phyloP scores from a whole-genome alignment of 148 eudicot genomes.

The Rhododendron molle region DNA sequence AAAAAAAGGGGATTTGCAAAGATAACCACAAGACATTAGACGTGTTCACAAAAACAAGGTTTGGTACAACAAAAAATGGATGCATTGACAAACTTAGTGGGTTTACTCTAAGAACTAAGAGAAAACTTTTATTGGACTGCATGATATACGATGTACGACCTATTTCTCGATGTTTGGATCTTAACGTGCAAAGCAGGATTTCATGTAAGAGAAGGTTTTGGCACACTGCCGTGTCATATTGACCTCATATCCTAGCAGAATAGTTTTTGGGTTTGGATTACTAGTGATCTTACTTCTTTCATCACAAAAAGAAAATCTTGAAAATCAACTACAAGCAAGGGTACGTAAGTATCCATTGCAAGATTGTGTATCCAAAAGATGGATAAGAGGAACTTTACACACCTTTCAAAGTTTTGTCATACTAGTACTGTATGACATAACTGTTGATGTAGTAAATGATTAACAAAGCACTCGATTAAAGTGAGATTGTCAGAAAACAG shows the following conservation, averaged over 20 bases:
- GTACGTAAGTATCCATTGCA: not conserved
- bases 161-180: not conserved
- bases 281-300: no score
- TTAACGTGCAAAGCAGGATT: not conserved
- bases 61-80: not conserved
- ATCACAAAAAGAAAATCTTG: not conserved
- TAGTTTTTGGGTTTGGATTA: not conserved
- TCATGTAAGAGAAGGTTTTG: not conserved
- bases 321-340: not conserved
- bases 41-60: not conserved
- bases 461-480: not conserved
- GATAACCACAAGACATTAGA: not conserved
- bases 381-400: not conserved
- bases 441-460: not conserved
- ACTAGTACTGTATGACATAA: not conserved
- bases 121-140: not conserved
- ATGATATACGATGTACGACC: not conserved
- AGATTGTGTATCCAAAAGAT: not conserved
- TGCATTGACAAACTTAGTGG: not conserved
- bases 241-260: not conserved
- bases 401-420: not conserved
- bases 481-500: not conserved
- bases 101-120: not conserved
- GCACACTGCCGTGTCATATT: not conserved
- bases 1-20: not conserved